phyloP scores from a whole-genome alignment of 75 land plant species.

The Azolla pinnata region DNA sequence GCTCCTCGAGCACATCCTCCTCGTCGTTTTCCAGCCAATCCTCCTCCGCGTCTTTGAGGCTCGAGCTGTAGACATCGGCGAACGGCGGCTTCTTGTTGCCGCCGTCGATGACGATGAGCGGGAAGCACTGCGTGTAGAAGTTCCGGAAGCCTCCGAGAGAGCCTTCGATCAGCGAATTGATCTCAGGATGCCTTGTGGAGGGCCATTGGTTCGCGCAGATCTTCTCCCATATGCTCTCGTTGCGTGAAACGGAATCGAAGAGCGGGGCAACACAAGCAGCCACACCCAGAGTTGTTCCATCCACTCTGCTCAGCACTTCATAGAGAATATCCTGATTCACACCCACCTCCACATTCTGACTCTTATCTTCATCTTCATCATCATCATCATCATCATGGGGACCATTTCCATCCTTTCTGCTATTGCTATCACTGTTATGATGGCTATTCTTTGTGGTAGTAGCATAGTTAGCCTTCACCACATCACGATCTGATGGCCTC shows the following conservation, averaged over 20 bases:
- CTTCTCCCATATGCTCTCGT: conserved; percentile 19
- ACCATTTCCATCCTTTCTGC: too few species aligned
- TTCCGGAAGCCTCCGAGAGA: conserved; percentile 21
- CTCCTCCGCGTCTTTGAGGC: not conserved
- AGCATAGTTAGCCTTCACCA: too few species aligned
- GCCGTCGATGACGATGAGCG: conserved; percentile 6
- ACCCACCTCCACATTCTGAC: not conserved
- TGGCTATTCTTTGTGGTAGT: too few species aligned
- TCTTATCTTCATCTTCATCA: not conserved
- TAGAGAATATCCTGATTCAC: conserved; percentile 15
- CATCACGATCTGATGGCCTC: too few species aligned
- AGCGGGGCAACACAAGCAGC: conserved; percentile 16
- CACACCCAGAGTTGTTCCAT: conserved; percentile 22
- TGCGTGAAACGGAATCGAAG: not conserved
- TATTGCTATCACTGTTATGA: too few species aligned
- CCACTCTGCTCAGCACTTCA: conserved; percentile 22
- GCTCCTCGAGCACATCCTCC: not conserved
- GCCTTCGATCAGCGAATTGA: conserved; percentile 1
- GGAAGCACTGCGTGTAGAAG: conserved; percentile 20
- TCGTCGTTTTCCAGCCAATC: not conserved
- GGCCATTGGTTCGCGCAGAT: conserved; percentile 20
- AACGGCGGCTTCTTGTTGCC: not conserved
- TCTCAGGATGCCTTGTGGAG: conserved; percentile 1
- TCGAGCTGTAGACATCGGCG: not conserved
- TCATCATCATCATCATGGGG: too few species aligned